Evolutionary conservation across 169 alveolate genomes (phyloP).

Genomic region (Cryptosporidium ryanae): DNA sequence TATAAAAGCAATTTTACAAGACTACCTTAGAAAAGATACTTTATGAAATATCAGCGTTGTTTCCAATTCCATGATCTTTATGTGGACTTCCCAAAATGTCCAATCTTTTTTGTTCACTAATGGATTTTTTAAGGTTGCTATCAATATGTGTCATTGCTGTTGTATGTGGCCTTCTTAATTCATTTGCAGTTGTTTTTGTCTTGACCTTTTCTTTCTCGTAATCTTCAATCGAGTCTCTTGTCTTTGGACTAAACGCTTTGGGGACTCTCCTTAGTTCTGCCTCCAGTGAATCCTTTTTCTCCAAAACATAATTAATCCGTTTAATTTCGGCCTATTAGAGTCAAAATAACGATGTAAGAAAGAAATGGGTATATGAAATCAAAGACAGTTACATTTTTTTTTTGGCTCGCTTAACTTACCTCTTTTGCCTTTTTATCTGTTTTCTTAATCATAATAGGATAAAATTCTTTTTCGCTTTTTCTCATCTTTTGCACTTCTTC

Average conservation of each 20-base stretch:
- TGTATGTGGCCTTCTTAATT: conserved; percentile 45
- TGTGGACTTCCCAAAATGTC: too few species aligned
- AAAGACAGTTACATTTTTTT: too few species aligned
- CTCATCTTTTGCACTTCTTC: conserved; percentile 45
- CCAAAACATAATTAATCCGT: conserved; percentile 7
- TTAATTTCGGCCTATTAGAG: conserved; percentile 27
- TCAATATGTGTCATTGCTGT: conserved; percentile 53
- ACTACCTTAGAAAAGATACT: too few species aligned
- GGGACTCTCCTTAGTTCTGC: conserved; percentile 56
- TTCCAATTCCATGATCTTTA: too few species aligned
- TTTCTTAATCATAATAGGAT: conserved; percentile 22
- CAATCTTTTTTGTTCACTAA: not conserved
- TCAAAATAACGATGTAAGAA: not conserved
- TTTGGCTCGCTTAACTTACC: conserved; percentile 36
- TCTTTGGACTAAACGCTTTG: conserved; percentile 7
- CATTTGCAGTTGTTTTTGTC: not conserved
- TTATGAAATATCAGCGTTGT: too few species aligned
- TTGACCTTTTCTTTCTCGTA: not conserved
- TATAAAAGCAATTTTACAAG: too few species aligned
- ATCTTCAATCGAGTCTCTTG: not conserved
- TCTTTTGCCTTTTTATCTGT: conserved; percentile 31
- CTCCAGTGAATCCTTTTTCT: conserved; percentile 27
- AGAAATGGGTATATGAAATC: too few species aligned
- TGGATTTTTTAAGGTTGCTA: conserved; percentile 2
- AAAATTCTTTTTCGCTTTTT: conserved; percentile 23